A percentile compares a stretch with the other conserved stretches of the same genome.
phyloP scores from a whole-genome alignment of 805 yeast species.

The Kregervanrija fluxuum region DNA sequence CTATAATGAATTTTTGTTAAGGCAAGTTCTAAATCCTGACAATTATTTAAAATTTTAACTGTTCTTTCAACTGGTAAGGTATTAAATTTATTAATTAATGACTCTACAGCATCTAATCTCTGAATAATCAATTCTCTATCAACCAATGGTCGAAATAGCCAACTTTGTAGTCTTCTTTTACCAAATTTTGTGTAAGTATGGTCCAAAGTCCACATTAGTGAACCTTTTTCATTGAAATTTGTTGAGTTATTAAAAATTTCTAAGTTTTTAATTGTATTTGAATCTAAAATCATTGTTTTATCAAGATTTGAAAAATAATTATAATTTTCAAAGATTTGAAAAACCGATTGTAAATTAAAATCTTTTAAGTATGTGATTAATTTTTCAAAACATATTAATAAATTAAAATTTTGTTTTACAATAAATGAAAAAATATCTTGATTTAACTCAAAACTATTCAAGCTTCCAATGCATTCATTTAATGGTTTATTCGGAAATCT shows the following conservation, averaged over 20 bases:
- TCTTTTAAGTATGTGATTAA: conserved; percentile 51
- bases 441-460: conserved; percentile 6
- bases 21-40: conserved; percentile 52
- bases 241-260: conserved; percentile 71
- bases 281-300: conserved; percentile 44
- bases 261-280: conserved; percentile 59
- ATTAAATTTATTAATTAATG: conserved; percentile 34
- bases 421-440: conserved; percentile 13
- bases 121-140: conserved; percentile 45
- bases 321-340: conserved; percentile 45
- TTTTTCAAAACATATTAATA: conserved; percentile 31
- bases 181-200: conserved; percentile 81
- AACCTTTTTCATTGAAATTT: conserved; percentile 50
- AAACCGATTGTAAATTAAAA: conserved; percentile 52
- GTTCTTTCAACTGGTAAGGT: conserved; percentile 29
- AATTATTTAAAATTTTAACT: conserved; percentile 19
- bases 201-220: conserved; percentile 73
- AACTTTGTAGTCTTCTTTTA: conserved; percentile 50
- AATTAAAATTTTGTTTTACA: conserved; percentile 5
- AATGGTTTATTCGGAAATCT: background rate
- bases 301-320: conserved; percentile 40
- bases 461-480: conserved; percentile 6
- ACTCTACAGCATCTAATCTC: conserved; percentile 57
- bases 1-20: conserved; percentile 55
- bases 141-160: conserved; percentile 72